Conservation (phyloP, 1,284 basidiomycete genomes). For the Cystobasidium sp. region DNA sequence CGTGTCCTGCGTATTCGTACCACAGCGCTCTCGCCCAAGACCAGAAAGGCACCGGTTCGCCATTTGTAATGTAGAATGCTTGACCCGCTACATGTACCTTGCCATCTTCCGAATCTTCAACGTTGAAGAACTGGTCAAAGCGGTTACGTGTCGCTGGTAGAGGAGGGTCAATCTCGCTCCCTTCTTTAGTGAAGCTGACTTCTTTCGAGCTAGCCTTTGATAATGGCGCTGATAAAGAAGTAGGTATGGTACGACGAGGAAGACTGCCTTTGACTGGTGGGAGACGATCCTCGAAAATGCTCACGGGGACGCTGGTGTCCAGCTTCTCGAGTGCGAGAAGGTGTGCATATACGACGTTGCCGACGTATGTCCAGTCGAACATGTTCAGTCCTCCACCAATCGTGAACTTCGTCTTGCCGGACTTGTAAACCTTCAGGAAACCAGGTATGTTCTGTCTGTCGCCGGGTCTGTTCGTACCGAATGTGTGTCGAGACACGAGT, state of each 20-base stretch:
- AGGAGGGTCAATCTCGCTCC: conserved; percentile 63
- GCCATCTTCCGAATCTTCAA: conserved; percentile 51
- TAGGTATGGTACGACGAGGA: conserved; percentile 49
- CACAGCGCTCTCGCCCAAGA: conserved; percentile 88
- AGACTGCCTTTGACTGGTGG: conserved; percentile 61
- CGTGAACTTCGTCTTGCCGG: conserved; percentile 86
- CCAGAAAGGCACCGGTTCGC: conserved; percentile 96
- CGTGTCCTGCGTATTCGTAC: conserved; percentile 70
- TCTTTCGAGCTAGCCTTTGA: neutral
- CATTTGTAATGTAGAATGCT: conserved; percentile 96
- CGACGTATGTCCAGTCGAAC: conserved; percentile 97
- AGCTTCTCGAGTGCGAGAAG: conserved; percentile 89
- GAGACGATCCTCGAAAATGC: conserved; percentile 65
- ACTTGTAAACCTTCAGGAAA: conserved; percentile 77
- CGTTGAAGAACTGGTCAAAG: conserved; percentile 63
- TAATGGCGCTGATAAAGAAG: conserved; percentile 40
- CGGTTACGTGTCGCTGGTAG: conserved; percentile 58
- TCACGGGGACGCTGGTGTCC: conserved; percentile 58
- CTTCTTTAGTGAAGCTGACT: neutral
- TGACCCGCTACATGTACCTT: conserved; percentile 69
- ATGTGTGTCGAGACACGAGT: neutral
- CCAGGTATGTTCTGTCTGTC: conserved; percentile 86
- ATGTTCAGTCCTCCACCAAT: conserved; percentile 92
- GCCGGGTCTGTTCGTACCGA: conserved; percentile 69
- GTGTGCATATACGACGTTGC: conserved; percentile 93